Base-by-base conservation (phyloP, 1,284 basidiomycete genomes). In the Ustanciosporium gigantosporum region DNA sequence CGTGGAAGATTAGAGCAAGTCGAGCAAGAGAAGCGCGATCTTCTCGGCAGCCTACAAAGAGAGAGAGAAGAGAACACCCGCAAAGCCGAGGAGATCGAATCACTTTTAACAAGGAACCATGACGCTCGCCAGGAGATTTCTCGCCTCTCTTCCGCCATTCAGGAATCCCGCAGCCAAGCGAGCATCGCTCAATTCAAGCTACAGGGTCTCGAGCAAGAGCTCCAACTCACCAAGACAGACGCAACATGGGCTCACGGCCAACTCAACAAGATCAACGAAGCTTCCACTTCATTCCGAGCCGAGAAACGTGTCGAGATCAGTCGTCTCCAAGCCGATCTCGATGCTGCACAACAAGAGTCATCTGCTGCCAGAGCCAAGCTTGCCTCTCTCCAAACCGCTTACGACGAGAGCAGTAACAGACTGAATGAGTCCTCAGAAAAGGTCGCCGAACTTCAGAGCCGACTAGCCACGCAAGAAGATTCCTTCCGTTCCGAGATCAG, bases 381-480 rank as follows among this genome's bases (percentile, higher is more conserved):
- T 31, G 86, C 86, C 51, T 81, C 86, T 0, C 79, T 89, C 2
- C 88, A 89, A 67, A 83, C 84, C 1, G 81, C 87, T 0, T 84
- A 91, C 76, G 81, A 82, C 2, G 76, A 83, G 0, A 86, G 89
- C 52, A 81, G 84, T 2, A 84, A 85, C 47, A 85, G 88, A 56
- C 82, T 90, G 34, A 84, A 84, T 0, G 86, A 88, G 66, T 82
- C 87, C 0, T 81, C 88, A n/a, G 81, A 83, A 7, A 85, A 86
- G 47, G 82, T 88, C 5, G 86, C 89, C 46, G 84, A 86, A 46
- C 81, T 90, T 32, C 84, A 84, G 31, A 84, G 85, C 5, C 86
- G 86, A 49, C 81, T 89, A 6, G 88, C 88, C 2, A 86, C 89
- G 66, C 86, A 89, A 66, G 89, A 91, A 66, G 85, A 85, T 0